Evolutionary conservation across 1,284 basidiomycete genomes (phyloP), one percentile per base, ranked within the genome.

Genomic region (Xerocomus amazonicus): DNA sequence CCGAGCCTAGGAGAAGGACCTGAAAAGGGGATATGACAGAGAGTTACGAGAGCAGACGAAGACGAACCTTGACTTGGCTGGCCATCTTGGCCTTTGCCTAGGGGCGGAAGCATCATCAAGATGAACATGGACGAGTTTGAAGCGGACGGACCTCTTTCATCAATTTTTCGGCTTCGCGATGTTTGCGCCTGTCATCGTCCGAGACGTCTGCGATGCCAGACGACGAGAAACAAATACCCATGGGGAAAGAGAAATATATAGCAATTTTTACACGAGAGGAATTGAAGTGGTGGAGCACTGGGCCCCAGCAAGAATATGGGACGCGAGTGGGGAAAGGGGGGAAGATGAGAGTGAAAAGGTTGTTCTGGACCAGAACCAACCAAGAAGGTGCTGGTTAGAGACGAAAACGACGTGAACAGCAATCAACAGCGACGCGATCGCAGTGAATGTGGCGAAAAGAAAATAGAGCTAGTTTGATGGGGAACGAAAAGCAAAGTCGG

Each of bases 1-100:
- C 94, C 38, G 94, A 94, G 33, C 94, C 94, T 28, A 97, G 78
- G 23, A 97, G 76, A 47, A 97, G 75, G n/a, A 90, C 86, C 86
- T 88, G 56, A 17, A 33, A 27, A 27, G 32, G 17, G 28, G 23
- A 46, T 53, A 48, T 58, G 46, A 59, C 32, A 41, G 17, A 9
- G 34, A 0, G 12, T 9, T 6, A 42, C 5, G 14, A 17, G 28
- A 13, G 9, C 19, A 4, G 28, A 17, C n/a, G 1, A 45, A 38
- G 14, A 48, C 60, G 9, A 1, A 91, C 85, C 79, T 94, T 93
- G 72, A 93, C 87, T 63, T 92, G 89, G 52, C 73, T 67, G 38
- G 80, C 75, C 73, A 90, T 59, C 66, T 78, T 85, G 32, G 76
- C 77, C 68, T 79, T 81, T 43, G 83, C 88, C 83, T 92, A 54